Percentiles rank a stretch among this genome's conserved stretches.
phyloP scores from a whole-genome alignment of 1,139 yeast species.

The Candida tropicalis region DNA sequence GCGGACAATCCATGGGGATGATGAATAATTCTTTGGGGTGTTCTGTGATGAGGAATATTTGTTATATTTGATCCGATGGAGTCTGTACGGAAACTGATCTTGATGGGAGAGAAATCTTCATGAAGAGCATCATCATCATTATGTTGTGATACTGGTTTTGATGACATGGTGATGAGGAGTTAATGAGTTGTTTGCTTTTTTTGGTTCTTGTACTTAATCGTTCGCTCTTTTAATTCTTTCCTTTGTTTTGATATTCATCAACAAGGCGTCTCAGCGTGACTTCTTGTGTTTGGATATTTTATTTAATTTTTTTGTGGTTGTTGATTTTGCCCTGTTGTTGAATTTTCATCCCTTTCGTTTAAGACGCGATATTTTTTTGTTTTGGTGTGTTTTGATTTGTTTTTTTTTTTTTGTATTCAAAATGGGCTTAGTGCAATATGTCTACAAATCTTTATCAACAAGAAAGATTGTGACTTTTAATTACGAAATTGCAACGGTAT shows the following conservation, averaged over 20 bases:
- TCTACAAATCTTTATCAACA: no score
- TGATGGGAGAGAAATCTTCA: slow-evolving; percentile 17
- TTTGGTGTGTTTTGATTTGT: not conserved
- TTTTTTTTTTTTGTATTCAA: not conserved
- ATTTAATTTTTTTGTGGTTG: not conserved
- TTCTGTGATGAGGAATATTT: slow-evolving; percentile 9
- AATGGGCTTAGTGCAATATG: no score
- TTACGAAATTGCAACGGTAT: not conserved
- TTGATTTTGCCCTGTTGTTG: not conserved
- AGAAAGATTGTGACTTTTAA: no score
- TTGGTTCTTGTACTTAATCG: not conserved
- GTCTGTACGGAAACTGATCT: slow-evolving; percentile 7
- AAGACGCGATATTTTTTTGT: slow-evolving; percentile 4
- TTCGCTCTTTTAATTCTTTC: no score
- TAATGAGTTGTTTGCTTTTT: not conserved
- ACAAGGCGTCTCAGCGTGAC: not conserved
- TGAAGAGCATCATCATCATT: slow-evolving; percentile 7
- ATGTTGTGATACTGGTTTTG: not conserved
- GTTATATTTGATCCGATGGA: slow-evolving; percentile 5
- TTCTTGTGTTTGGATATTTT: not conserved
- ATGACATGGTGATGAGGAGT: slow-evolving; percentile 4
- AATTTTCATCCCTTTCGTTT: slow-evolving; percentile 2
- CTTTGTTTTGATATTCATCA: not conserved
- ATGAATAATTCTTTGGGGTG: slow-evolving; percentile 22
- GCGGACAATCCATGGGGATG: slow-evolving; percentile 54